Conservation (phyloP, 108 stramenopile species). For the Asterionellopsis glacialis region DNA sequence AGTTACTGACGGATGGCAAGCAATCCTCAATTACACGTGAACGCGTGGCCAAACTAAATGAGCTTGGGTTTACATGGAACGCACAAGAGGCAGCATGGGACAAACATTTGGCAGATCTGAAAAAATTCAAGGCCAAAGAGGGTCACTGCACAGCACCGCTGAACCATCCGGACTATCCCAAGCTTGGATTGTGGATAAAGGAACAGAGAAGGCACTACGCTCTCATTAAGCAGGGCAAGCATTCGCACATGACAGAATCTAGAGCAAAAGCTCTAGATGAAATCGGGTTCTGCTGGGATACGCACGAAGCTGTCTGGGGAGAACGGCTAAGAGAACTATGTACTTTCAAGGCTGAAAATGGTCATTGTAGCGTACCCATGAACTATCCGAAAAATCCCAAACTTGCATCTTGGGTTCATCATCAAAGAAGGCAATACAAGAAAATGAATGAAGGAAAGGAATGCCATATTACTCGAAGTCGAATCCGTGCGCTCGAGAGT, state of each 20-base stretch:
- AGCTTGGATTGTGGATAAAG: constrained; percentile 51
- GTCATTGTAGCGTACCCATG: constrained; percentile 38
- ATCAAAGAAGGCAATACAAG: constrained; percentile 59
- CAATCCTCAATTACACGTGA: constrained; percentile 42
- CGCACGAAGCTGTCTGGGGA: constrained; percentile 33
- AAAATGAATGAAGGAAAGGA: constrained; percentile 36
- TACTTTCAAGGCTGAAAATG: constrained; percentile 13
- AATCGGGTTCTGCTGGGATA: constrained; percentile 55
- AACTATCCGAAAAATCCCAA: constrained; percentile 22
- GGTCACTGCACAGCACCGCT: constrained; percentile 9
- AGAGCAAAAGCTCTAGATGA: constrained; percentile 24
- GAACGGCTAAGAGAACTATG: constrained; percentile 28
- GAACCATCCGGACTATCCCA: constrained; percentile 20
- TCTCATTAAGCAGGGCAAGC: constrained; percentile 22
- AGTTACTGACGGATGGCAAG: constrained; percentile 24
- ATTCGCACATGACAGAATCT: constrained; percentile 21
- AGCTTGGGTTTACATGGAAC: constrained; percentile 48
- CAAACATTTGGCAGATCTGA: constrained; percentile 20
- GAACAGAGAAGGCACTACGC: constrained; percentile 46
- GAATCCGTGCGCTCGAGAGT: constrained; percentile 40
- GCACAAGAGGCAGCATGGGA: constrained; percentile 29
- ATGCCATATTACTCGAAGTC: constrained; percentile 42
- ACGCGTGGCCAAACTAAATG: constrained; percentile 28
- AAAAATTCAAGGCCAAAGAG: constrained; percentile 1
- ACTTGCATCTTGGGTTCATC: constrained; percentile 50